Conservation (phyloP, 2,329 filamentous ascomycete genomes). For the Nothomitra cinnamomea region DNA sequence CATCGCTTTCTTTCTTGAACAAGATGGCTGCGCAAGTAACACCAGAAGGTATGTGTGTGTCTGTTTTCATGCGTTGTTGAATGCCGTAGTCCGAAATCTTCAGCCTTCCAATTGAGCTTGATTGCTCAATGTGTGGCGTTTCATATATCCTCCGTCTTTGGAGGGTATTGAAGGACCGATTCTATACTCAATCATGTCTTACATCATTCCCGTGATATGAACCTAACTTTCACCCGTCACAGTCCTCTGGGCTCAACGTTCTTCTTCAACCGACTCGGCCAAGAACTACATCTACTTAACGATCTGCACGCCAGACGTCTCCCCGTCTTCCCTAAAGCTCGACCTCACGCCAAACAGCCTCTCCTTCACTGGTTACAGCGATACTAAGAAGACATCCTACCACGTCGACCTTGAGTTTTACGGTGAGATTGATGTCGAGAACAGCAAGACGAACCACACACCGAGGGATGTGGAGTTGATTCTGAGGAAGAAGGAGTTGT, state of each 20-base stretch:
- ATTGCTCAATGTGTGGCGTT: not conserved
- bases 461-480: conserved; percentile 77
- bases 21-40: conserved; percentile 22
- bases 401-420: conserved; percentile 75
- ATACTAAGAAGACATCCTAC: conserved; percentile 74
- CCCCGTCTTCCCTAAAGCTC: conserved; percentile 58
- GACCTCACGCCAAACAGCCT: conserved; percentile 64
- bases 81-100: not conserved
- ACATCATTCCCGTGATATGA: conserved; percentile 4
- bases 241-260: conserved; percentile 99
- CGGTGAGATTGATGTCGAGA: conserved; percentile 71
- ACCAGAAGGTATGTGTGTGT: conserved; percentile 28
- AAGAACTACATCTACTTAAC: conserved; percentile 95
- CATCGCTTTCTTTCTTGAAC: not conserved
- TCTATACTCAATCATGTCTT: conserved; percentile 1
- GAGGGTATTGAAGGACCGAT: conserved; percentile 3
- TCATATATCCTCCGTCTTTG: not conserved
- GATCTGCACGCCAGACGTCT: conserved; percentile 74
- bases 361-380: conserved; percentile 66
- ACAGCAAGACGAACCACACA: conserved; percentile 78
- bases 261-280: conserved; percentile 55
- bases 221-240: conserved; percentile 14
- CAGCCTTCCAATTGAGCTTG: not conserved
- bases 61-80: conserved; percentile 3
- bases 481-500: conserved; percentile 91